These are phyloP conservation scores for Neoascochyta sp. DNA, from an alignment of 2,329 filamentous ascomycete genomes.

Conservation along the genomic window DNA sequence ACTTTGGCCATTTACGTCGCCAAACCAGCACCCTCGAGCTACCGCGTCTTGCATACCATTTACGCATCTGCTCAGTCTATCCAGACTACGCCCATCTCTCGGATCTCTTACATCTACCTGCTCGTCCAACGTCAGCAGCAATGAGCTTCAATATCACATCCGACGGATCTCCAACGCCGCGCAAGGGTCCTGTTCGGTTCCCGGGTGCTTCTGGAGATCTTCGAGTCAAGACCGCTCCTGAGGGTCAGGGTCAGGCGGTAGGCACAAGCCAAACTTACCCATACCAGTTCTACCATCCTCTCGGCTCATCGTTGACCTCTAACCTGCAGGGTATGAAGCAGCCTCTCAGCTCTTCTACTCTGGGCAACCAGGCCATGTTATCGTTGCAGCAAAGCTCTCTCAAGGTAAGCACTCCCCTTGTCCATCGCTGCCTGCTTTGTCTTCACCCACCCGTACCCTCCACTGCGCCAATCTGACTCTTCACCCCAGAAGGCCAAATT, in stretches of 20 bases:
- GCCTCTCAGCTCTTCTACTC: constrained; percentile 38
- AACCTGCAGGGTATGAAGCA: constrained; percentile 39
- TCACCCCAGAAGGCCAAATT: constrained; percentile 47
- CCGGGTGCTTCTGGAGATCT: constrained; percentile 29
- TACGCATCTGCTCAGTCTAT: constrained; percentile 30
- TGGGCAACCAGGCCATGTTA: constrained; percentile 27
- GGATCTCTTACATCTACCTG: constrained; percentile 33
- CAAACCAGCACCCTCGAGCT: constrained; percentile 22
- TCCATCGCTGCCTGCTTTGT: too few relatives aligned
- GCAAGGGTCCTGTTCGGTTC: constrained; percentile 34
- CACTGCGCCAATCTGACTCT: constrained; percentile 35
- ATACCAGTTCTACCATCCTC: constrained; percentile 14
- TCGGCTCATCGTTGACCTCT: constrained; percentile 32
- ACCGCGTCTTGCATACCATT: constrained; percentile 36
- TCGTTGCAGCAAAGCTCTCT: constrained; percentile 19
- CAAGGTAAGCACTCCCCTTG: too few relatives aligned
- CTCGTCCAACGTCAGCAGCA: constrained; percentile 15
- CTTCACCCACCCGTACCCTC: too few relatives aligned
- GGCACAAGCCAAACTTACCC: constrained; percentile 25
- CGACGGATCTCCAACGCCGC: constrained; percentile 42
- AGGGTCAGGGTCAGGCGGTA: constrained; percentile 34
- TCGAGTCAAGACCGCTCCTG: constrained; percentile 34
- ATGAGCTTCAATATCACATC: constrained; percentile 42
- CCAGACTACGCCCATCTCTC: constrained; percentile 24
- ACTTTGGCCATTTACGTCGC: constrained; percentile 37